Base-by-base conservation (phyloP, 2,329 filamentous ascomycete species). In the Monosporascus sp. region DNA sequence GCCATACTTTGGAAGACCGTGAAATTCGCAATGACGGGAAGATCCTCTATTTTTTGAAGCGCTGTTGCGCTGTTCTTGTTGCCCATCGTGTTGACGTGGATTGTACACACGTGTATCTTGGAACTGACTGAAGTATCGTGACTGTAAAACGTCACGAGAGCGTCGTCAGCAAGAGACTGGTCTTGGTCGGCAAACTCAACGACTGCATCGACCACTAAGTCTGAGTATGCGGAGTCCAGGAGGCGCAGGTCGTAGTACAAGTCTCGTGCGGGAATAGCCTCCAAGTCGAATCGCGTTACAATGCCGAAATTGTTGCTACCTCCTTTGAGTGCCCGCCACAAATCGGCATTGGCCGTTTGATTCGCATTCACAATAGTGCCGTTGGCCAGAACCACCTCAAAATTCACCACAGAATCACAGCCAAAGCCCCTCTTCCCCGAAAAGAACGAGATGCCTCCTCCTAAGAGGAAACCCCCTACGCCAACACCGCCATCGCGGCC, bases 241-340 rank as follows among this genome's bases (percentile, higher is more conserved):
- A 50, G 55, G 35, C 62, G 56, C 18, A 53, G 43, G 49, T 62
- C 53, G 50, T 60, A 60, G 57, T 56, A 57, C 9, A 65, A 9
- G 2, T 60, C 56, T 25, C 55, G 59, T 9, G 62, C 44, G 14
- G 58, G 60, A 48, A 63, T 59, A 1, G 71, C 66, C 46, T 65
- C 55, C 49, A 74, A 57, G 27, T 69, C 65, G 53, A 71, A 70
- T 4, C 60, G 59, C 14, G 73, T 70, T 3, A 71, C 68, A 50
- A 73, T 68, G 37, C 74, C 76, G 51, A 76, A 76, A 56, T 79
- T 80, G 60, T 66, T 72, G 27, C 69, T 64, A 9, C 77, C 77
- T 5, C 77, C 78, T 50, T 75, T 74, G 1, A 79, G 67, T 4
- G 75, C 76, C 52, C 64, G 68, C 61, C 67, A 79, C 3, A 80